Base-by-base conservation (phyloP, 805 yeast genomes). In the Naumovozyma baii region DNA sequence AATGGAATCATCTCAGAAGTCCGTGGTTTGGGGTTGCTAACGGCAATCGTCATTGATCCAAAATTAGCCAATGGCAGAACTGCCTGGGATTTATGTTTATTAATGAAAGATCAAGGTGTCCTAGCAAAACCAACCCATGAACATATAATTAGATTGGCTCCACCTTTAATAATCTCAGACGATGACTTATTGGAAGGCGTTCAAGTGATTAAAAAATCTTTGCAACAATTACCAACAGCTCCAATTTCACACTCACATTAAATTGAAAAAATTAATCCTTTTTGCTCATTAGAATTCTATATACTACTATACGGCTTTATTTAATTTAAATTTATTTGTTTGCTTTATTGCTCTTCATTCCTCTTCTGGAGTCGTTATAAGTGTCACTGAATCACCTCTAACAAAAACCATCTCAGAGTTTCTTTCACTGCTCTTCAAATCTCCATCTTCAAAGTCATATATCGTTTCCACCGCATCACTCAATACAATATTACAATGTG, bases 71-170 rank as follows among this genome's bases (percentile, higher is more conserved):
- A 79, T 56, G 96, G 95, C 44, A 78, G 88, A 62, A 72, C 92
- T 20, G 96, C 97, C 3, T 90, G 97, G 97, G 96, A 90, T 59
- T 70, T 90, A 49, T 90, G 97, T 67, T 61, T 90, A 52, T 66
- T 84, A 52, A 81, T 90, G 92, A 86, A 83, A 64, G 78, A 83
- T 39, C 69, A 76, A 45, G 97, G 97, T 43, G 82, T 90, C 13
- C 70, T 88, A 55, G 96, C 97, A 47, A 90, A 88, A 67, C 97
- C 96, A 49, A 88, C 97, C 1, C 97, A 90, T 61, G 95, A 87
- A 53, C 82, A 87, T 63, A 88, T 90, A 54, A 88, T 90, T 59
- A 81, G 97, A 70, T 71, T 90, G 61, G 96, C 97, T 9, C 97
- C 97, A 42, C 96, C 97, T 18, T 70, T 90, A 61, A 94, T 87